These are phyloP conservation scores for Talaromyces sp. DNA, from an alignment of 2,329 filamentous ascomycete genomes.

Conservation along the genomic window DNA sequence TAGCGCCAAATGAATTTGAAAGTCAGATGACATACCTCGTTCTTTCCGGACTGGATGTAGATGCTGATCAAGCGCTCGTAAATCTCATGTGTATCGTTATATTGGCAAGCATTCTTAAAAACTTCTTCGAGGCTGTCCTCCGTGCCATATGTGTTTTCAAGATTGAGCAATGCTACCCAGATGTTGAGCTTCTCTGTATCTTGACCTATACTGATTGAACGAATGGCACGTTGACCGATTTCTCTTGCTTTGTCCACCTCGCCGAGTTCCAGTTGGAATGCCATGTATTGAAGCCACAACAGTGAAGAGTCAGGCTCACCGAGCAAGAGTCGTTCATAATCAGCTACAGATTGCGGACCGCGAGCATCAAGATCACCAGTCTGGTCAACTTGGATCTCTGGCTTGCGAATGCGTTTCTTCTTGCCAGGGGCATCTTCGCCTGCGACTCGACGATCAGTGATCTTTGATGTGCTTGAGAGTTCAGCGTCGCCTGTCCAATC, in stretches of 20 bases:
- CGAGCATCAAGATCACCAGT: conserved; percentile 88
- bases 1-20: background rate
- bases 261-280: conserved; percentile 91
- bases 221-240: conserved; percentile 83
- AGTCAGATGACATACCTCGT: conserved; percentile 61
- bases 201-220: conserved; percentile 86
- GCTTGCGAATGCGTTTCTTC: conserved; percentile 72
- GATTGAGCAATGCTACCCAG: conserved; percentile 90
- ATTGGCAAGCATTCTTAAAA: conserved; percentile 89
- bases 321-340: conserved; percentile 90
- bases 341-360: conserved; percentile 82
- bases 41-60: conserved; percentile 87
- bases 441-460: conserved; percentile 48
- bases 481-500: conserved; percentile 74
- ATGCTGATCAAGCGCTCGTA: conserved; percentile 88
- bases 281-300: conserved; percentile 97
- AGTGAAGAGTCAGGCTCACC: conserved; percentile 90
- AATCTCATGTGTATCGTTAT: conserved; percentile 87
- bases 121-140: conserved; percentile 78
- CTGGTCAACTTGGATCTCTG: conserved; percentile 77
- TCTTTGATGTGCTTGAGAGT: conserved; percentile 47
- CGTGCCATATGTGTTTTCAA: conserved; percentile 86
- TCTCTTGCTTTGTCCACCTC: conserved; percentile 85
- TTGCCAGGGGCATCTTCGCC: conserved; percentile 53
- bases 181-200: conserved; percentile 91